Conservation (phyloP, 495 filamentous ascomycete genomes). For the Mytilinidion resinicola region DNA sequence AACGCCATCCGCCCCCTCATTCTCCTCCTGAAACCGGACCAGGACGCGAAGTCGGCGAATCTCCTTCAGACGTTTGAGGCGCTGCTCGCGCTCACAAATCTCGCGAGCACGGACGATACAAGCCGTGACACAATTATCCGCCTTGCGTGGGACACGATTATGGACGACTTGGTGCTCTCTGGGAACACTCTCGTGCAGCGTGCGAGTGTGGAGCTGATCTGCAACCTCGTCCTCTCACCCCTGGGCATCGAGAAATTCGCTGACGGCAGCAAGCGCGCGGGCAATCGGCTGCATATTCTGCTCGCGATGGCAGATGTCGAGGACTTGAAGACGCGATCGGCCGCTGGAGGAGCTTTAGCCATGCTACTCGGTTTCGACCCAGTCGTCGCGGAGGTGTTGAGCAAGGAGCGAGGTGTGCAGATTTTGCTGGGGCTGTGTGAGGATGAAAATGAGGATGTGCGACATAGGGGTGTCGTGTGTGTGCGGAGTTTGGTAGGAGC, state of each 20-base stretch:
- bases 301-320: slow-evolving; percentile 83
- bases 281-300: slow-evolving; percentile 69
- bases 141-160: slow-evolving; percentile 58
- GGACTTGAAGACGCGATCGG: slow-evolving; percentile 68
- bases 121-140: slow-evolving; percentile 66
- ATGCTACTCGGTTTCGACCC: slow-evolving; percentile 71
- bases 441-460: slow-evolving; percentile 59
- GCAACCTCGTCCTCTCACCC: slow-evolving; percentile 81
- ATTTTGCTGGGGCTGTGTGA: slow-evolving; percentile 65
- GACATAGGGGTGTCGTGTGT: slow-evolving; percentile 73
- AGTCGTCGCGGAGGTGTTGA: slow-evolving; percentile 61
- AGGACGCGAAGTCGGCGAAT: slow-evolving; percentile 45
- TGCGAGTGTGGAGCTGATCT: slow-evolving; percentile 81
- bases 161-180: slow-evolving; percentile 73
- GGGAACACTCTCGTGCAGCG: slow-evolving; percentile 70
- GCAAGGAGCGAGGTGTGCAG: slow-evolving; percentile 60
- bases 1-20: slow-evolving; percentile 74
- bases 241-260: slow-evolving; percentile 68
- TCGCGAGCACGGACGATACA: slow-evolving; percentile 69
- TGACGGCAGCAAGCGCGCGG: slow-evolving; percentile 55
- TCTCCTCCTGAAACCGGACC: slow-evolving; percentile 57
- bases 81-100: slow-evolving; percentile 85
- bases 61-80: slow-evolving; percentile 88
- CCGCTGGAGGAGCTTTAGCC: slow-evolving; percentile 83
- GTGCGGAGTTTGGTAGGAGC: slow-evolving; percentile 55